Percentiles rank a stretch among this genome's conserved stretches.
phyloP scores from a whole-genome alignment of 768 basidiomycete species.

The Megacollybia marginata region DNA sequence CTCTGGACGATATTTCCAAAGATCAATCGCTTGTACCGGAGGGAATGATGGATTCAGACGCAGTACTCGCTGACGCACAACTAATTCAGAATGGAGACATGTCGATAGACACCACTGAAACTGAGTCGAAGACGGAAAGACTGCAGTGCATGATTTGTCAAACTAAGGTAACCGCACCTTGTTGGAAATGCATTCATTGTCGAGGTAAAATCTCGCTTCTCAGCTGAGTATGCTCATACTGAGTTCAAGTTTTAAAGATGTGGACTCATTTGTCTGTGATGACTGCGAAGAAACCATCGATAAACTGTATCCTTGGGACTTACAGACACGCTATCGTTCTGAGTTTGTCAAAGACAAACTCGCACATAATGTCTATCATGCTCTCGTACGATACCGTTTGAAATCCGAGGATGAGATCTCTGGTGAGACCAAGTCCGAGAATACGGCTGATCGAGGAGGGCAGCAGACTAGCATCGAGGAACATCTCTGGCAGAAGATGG shows the following conservation, averaged over 20 bases:
- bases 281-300: not conserved
- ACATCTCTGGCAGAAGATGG: not conserved
- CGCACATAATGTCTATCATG: not conserved
- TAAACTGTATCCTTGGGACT: not conserved
- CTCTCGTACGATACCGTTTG: not conserved
- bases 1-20: too few relatives aligned
- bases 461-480: not conserved
- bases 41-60: not conserved
- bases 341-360: not conserved
- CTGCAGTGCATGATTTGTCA: not conserved
- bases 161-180: not conserved
- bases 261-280: constrained; percentile 1
- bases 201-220: not conserved
- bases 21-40: not conserved
- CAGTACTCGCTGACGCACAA: not conserved
- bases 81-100: not conserved
- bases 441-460: not conserved
- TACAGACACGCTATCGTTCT: not conserved
- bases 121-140: not conserved
- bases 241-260: not conserved
- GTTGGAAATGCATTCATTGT: constrained; percentile 2
- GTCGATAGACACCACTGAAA: too few relatives aligned
- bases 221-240: too few relatives aligned
- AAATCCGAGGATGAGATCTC: not conserved
- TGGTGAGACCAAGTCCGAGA: not conserved